phyloP scores from a whole-genome alignment of 495 filamentous ascomycete genomes.

The Daldinia concentrica region DNA sequence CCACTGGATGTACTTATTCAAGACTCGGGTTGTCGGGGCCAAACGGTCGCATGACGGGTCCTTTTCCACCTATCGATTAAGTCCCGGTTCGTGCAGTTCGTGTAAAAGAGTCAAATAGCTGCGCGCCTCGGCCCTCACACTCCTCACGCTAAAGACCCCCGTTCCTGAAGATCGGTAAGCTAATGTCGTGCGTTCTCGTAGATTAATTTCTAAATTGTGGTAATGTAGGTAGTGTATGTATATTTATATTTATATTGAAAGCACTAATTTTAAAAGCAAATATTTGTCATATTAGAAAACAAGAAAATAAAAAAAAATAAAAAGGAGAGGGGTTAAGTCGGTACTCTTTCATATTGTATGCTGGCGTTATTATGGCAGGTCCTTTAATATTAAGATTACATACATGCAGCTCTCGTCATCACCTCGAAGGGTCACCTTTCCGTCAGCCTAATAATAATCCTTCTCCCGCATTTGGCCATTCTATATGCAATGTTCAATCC shows the following conservation, averaged over 20 bases:
- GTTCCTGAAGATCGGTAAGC: conserved; percentile 41
- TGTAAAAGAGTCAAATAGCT: background rate
- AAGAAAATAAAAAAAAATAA: too few species aligned
- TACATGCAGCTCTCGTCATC: conserved; percentile 32
- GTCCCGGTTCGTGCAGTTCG: background rate
- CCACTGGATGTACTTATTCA: conserved; percentile 20
- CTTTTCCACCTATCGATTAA: conserved; percentile 32
- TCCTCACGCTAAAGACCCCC: conserved; percentile 19
- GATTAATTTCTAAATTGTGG: conserved; percentile 15
- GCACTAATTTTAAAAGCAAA: background rate
- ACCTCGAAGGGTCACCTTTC: conserved; percentile 21
- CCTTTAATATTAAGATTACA: conserved; percentile 40
- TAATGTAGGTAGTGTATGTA: background rate
- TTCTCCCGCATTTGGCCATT: conserved; percentile 21
- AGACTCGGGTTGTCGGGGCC: conserved; percentile 19
- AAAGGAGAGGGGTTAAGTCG: conserved; percentile 10
- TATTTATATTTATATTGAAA: background rate
- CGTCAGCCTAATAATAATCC: conserved; percentile 26
- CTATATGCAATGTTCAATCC: conserved; percentile 12
- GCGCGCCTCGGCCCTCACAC: conserved; percentile 29
- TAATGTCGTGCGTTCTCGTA: conserved; percentile 17
- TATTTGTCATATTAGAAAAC: conserved; percentile 6
- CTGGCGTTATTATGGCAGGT: conserved; percentile 25
- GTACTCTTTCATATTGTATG: background rate
- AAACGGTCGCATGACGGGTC: conserved; percentile 35